Percentiles rank a stretch among this genome's conserved stretches.
Conservation (phyloP, 257 asterid genomes). For the Cinchona pubescens region DNA sequence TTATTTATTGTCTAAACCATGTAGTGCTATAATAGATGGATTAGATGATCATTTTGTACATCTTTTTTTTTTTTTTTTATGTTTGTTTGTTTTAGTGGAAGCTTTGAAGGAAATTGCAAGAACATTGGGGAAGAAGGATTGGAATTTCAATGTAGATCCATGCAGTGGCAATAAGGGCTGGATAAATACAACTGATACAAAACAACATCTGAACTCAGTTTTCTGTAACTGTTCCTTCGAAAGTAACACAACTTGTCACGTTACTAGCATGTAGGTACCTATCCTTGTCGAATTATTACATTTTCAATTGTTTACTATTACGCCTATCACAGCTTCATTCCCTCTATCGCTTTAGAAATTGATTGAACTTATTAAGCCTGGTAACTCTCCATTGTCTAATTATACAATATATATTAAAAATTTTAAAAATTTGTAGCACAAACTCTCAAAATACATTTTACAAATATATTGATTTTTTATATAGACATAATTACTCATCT, state of each 20-base stretch:
- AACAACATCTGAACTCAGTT: constrained; percentile 2
- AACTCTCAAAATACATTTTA: too few species aligned
- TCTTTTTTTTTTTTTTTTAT: not conserved
- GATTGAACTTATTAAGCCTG: too few species aligned
- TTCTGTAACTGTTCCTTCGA: constrained; percentile 27
- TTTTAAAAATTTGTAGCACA: too few species aligned
- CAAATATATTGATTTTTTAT: too few species aligned
- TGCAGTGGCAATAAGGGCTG: constrained; percentile 8
- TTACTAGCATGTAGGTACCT: constrained; percentile 26
- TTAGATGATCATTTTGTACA: not conserved
- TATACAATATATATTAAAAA: too few species aligned
- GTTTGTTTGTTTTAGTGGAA: constrained; percentile 7
- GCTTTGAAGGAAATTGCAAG: constrained; percentile 21
- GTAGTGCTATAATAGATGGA: not conserved
- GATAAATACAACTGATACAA: not conserved
- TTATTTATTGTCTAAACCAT: too few species aligned
- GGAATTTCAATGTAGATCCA: constrained; percentile 30
- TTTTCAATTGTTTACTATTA: not conserved
- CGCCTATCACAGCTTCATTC: too few species aligned
- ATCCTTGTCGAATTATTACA: not conserved
- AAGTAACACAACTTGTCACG: constrained; percentile 26
- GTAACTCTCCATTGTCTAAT: not conserved
- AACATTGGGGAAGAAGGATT: constrained; percentile 20
- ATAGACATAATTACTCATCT: too few species aligned
- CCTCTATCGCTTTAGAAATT: too few species aligned